Percentiles rank a stretch among this genome's conserved stretches.
Evolutionary conservation across 2,329 filamentous ascomycete genomes (phyloP).

Genomic region (Coniochaeta hoffmannii): DNA sequence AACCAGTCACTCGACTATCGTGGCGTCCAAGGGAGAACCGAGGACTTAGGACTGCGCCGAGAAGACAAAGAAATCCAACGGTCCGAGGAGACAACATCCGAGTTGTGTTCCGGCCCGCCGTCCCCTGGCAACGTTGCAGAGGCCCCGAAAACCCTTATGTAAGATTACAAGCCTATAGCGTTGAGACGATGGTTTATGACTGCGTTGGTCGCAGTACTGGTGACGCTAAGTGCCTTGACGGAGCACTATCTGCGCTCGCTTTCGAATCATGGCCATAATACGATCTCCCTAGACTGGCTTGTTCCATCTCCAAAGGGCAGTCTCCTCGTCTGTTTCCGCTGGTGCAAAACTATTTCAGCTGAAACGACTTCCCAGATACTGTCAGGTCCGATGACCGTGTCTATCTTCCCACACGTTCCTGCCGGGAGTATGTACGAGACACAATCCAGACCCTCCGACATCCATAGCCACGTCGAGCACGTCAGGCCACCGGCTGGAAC

Average conservation of each 20-base stretch:
- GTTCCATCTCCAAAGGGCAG: background rate
- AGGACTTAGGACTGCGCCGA: background rate
- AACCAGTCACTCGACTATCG: background rate
- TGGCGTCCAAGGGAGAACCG: background rate
- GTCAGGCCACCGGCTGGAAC: background rate
- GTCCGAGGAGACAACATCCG: background rate
- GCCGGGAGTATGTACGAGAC: background rate
- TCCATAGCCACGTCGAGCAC: background rate
- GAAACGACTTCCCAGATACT: background rate
- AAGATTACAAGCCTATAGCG: constrained; percentile 3
- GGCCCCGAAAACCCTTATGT: background rate
- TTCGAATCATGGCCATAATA: background rate
- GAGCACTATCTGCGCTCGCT: constrained; percentile 6
- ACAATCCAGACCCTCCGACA: background rate
- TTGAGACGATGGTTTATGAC: constrained; percentile 4
- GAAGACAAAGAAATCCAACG: background rate
- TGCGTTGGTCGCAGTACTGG: background rate
- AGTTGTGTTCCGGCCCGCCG: background rate
- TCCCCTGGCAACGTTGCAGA: background rate
- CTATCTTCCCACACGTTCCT: background rate
- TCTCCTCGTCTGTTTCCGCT: background rate
- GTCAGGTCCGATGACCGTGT: background rate
- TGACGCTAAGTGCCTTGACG: constrained; percentile 5
- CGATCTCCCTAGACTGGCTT: background rate
- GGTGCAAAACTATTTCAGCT: background rate